phyloP scores from a whole-genome alignment of 495 filamentous ascomycete species.

The Xylaria cubensis region DNA sequence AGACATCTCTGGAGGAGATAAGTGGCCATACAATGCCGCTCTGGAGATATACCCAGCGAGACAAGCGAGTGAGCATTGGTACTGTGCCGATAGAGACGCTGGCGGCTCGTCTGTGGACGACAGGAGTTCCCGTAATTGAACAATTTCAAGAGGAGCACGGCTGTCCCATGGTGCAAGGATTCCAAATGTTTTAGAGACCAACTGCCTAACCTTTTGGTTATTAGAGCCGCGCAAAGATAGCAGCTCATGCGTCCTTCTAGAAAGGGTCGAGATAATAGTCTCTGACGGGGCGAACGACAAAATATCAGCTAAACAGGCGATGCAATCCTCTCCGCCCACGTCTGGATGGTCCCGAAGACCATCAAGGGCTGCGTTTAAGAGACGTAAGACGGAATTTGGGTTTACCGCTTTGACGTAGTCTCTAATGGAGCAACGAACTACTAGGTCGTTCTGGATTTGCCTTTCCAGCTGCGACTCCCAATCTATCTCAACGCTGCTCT shows the following conservation, averaged over 20 bases:
- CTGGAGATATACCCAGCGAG: slow-evolving; percentile 38
- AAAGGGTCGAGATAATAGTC: slow-evolving; percentile 56
- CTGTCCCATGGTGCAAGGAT: slow-evolving; percentile 62
- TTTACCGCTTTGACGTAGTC: slow-evolving; percentile 43
- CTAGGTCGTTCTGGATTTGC: slow-evolving; percentile 67
- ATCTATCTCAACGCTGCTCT: slow-evolving; percentile 73
- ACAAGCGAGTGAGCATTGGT: slow-evolving; percentile 39
- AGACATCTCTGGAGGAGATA: slow-evolving; percentile 27
- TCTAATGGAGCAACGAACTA: slow-evolving; percentile 64
- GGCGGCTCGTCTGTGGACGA: slow-evolving; percentile 30
- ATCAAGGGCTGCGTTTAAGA: slow-evolving; percentile 41
- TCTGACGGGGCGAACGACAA: slow-evolving; percentile 65
- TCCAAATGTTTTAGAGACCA: slow-evolving; percentile 75
- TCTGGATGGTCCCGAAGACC: slow-evolving; percentile 41
- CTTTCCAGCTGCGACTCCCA: slow-evolving; percentile 85
- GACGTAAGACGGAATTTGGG: slow-evolving; percentile 32
- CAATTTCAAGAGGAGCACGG: slow-evolving; percentile 28
- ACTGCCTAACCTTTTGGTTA: slow-evolving; percentile 65
- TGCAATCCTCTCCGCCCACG: slow-evolving; percentile 54
- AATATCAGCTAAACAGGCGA: slow-evolving; percentile 69
- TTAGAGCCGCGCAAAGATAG: slow-evolving; percentile 69
- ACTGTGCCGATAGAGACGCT: slow-evolving; percentile 37
- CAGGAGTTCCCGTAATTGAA: slow-evolving; percentile 31
- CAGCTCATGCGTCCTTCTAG: slow-evolving; percentile 56
- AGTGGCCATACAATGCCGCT: slow-evolving; percentile 31